Evolutionary conservation across 2,329 filamentous ascomycete genomes (phyloP), one percentile per base, ranked within the genome.

Genomic region (Cercospora sp.): DNA sequence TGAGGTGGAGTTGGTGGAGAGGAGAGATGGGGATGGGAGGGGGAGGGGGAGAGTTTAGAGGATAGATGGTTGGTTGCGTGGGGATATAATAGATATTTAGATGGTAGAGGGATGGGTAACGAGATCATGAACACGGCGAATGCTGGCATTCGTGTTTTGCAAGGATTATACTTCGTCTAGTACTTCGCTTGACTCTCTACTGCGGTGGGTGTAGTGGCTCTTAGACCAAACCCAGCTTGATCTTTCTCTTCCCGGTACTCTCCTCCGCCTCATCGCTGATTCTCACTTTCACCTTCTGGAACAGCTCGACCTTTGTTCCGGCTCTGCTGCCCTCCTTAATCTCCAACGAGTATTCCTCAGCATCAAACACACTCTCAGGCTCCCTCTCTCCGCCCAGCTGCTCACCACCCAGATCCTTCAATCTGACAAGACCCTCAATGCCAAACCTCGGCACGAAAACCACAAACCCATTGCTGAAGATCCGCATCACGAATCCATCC

Each of bases 381-480:
- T 84, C 92, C 0, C 88, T 86, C 16, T 90, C 87, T 10, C 69
- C 75, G 3, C 68, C 69, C 3, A 89, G 90, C 67, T 28, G 34
- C 8, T 72, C 72, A 3, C 69, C 69, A 3, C 89, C 90, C 67
- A 98, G 85, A 81, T 98, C 95, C 67, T 93, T 85, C 74, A 98
- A 82, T 10, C 94, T 87, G 71, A 99, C 95, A 70, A 97, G 82
- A 49, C 93, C 91, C 83, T 99, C 95, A 75, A 99, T 96, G 49
- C 95, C 95, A 80, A 99, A 99, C 16, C 93, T 85, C 6, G 95
- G 95, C 61, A 99, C 94, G 70, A 98, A 94, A 10, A 98, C 94
- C 18, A 98, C 95, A 75, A 97, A 94, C 6, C 95, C 95, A 81
- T 99, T 99, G 78, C 91, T 93, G 81, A 99, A 99, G 63, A 99